Percentiles rank a stretch among this genome's conserved stretches.
phyloP scores from a whole-genome alignment of 1,284 basidiomycete species.

The Boletus mariae region DNA sequence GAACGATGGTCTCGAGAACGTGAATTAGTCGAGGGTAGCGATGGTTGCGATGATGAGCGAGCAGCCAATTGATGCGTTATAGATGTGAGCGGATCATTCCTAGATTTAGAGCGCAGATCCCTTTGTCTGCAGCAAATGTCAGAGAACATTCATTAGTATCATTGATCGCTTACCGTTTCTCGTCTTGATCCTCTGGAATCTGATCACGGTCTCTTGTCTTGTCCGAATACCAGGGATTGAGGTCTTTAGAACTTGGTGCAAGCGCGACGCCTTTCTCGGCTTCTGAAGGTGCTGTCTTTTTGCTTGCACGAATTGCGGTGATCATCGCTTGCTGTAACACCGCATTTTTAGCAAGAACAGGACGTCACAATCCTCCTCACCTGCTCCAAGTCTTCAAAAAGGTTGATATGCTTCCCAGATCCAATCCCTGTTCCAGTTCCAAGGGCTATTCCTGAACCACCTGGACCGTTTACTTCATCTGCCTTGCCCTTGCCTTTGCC shows the following conservation, averaged over 20 bases:
- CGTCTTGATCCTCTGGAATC: slow-evolving; percentile 18
- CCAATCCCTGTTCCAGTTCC: slow-evolving; percentile 27
- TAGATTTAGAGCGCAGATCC: slow-evolving; percentile 59
- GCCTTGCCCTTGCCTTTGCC: slow-evolving; percentile 40
- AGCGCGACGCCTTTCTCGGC: slow-evolving; percentile 68
- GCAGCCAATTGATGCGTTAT: slow-evolving; percentile 64
- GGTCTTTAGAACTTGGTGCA: slow-evolving; percentile 68
- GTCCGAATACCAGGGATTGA: slow-evolving; percentile 73
- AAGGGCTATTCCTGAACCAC: slow-evolving; percentile 13
- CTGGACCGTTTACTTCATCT: slow-evolving; percentile 31
- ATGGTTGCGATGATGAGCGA: slow-evolving; percentile 20
- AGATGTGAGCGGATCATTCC: slow-evolving; percentile 67
- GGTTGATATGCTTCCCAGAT: slow-evolving; percentile 58
- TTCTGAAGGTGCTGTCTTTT: slow-evolving; percentile 49
- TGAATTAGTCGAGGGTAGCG: slow-evolving; percentile 4
- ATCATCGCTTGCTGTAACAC: slow-evolving; percentile 41
- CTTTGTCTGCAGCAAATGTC: slow-evolving; percentile 44
- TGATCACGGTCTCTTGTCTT: slow-evolving; percentile 35
- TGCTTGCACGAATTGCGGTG: slow-evolving; percentile 41
- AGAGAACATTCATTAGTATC: not conserved
- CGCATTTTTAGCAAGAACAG: not conserved
- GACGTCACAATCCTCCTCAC: slow-evolving; percentile 32
- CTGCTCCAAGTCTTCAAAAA: slow-evolving; percentile 73
- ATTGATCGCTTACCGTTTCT: slow-evolving; percentile 25
- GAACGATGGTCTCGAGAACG: slow-evolving; percentile 8